Conservation (phyloP, 441 rosid genomes). For the Isatis lusitanica region DNA sequence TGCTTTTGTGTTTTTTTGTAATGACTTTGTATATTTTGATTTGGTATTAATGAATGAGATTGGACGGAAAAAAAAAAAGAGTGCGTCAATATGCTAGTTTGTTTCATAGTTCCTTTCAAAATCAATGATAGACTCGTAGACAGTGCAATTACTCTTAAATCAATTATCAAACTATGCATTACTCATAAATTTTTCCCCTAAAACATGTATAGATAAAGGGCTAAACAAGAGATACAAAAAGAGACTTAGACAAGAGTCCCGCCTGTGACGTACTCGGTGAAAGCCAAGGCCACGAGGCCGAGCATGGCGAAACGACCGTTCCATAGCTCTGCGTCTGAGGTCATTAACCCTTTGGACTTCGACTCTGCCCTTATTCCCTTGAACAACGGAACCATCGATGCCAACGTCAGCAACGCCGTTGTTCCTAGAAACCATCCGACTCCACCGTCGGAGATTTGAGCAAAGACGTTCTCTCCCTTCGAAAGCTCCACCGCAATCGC, state of each 20-base stretch:
- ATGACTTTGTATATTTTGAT: too few relatives aligned
- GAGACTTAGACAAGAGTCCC: constrained; percentile 45
- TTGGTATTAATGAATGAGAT: too few relatives aligned
- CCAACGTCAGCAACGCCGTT: constrained; percentile 48
- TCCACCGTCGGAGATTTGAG: constrained; percentile 67
- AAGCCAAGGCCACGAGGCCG: constrained; percentile 71
- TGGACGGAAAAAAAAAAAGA: too few relatives aligned
- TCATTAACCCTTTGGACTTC: constrained; percentile 57
- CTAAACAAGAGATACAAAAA: background rate
- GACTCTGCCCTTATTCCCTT: constrained; percentile 62
- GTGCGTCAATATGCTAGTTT: too few relatives aligned
- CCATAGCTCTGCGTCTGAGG: constrained; percentile 82
- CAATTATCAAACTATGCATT: too few relatives aligned
- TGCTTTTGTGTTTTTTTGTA: too few relatives aligned
- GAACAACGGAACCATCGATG: constrained; percentile 68
- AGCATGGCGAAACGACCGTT: constrained; percentile 83
- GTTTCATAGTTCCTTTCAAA: too few relatives aligned
- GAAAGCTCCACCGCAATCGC: constrained; percentile 67
- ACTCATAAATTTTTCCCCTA: too few relatives aligned
- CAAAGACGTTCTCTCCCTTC: constrained; percentile 59
- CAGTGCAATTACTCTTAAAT: too few relatives aligned
- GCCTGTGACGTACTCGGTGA: constrained; percentile 69
- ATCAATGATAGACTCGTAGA: too few relatives aligned
- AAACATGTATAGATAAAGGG: background rate
- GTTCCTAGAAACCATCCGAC: constrained; percentile 63